Conservation (phyloP, 2,329 filamentous ascomycete species). For the Trichoderma pleuroti region DNA sequence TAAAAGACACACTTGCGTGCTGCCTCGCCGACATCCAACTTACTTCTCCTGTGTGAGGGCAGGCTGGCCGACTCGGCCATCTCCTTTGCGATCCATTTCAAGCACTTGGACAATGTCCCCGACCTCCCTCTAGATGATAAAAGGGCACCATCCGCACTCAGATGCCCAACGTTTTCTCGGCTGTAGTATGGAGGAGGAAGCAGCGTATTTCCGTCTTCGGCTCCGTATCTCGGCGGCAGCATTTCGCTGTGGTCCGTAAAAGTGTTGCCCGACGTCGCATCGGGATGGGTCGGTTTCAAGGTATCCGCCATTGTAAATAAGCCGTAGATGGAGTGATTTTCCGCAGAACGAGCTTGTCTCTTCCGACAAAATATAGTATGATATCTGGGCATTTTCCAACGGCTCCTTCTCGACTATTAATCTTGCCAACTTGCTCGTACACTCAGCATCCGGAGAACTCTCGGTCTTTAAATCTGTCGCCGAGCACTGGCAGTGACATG, state of each 20-base stretch:
- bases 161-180: neutral
- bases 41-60: neutral
- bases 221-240: neutral
- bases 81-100: constrained; percentile 8
- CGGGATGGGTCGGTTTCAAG: neutral
- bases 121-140: neutral
- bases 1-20: neutral
- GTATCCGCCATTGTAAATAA: neutral
- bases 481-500: neutral
- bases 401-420: neutral
- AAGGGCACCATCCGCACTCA: neutral
- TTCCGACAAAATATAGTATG: neutral
- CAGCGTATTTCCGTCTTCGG: neutral
- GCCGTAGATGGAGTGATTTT: neutral
- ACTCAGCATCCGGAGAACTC: neutral
- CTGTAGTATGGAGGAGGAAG: constrained; percentile 1
- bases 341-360: neutral
- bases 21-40: neutral
- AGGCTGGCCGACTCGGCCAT: neutral
- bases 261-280: neutral
- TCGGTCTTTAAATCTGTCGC: constrained; percentile 7
- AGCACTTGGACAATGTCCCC: neutral
- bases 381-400: neutral
- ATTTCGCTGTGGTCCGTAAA: neutral
- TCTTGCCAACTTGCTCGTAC: neutral